Evolutionary conservation across 768 basidiomycete genomes (phyloP), one percentile per base, ranked within the genome.

Genomic region (Psilocybe tampanensis): DNA sequence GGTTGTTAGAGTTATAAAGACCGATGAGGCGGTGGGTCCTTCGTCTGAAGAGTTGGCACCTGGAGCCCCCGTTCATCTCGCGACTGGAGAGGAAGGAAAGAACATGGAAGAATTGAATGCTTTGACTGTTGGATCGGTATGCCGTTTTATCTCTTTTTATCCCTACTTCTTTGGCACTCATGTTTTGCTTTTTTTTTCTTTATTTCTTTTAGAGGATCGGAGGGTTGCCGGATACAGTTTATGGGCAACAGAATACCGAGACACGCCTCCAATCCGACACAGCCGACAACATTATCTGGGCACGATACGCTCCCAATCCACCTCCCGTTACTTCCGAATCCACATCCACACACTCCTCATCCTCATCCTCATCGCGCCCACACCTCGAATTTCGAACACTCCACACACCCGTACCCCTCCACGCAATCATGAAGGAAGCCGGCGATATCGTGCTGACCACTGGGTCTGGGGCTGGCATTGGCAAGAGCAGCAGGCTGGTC

Each of bases 231-330:
- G 90, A 93, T 66, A 92, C 90, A 0, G 76, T 89, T 11, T 92
- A 94, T 59, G 87, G 83, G 0, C 78, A 82, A 44, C 73, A 74
- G 2, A 84, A 79, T 45, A 89, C 89, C 0, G 82, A 89, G 60
- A 84, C 79, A 21, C 80, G 81, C 5, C 64, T 96, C 59, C 86
- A 88, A 58, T 94, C 91, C 0, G 89, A 92, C 53, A 92, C 89
- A 0, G 94, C 94, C 0, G 95, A 98, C 67, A 85, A 86, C 60
- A 75, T 94, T 47, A 69, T 80, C 0, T 95, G 94, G 92, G 72
- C 73, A 0, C 82, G 77, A 49, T 94, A 86, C 64, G 78, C 84
- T 0, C 58, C 73, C 8, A 69, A 58, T 6, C 45, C 52, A 9
- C 55, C 29, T 21, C 52, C 58, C 34, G 8, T 21, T 9, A 36